A percentile compares a stretch with the other conserved stretches of the same genome.
Evolutionary conservation across 1,284 basidiomycete species (phyloP).

Genomic region (Ustilago bromivora): DNA sequence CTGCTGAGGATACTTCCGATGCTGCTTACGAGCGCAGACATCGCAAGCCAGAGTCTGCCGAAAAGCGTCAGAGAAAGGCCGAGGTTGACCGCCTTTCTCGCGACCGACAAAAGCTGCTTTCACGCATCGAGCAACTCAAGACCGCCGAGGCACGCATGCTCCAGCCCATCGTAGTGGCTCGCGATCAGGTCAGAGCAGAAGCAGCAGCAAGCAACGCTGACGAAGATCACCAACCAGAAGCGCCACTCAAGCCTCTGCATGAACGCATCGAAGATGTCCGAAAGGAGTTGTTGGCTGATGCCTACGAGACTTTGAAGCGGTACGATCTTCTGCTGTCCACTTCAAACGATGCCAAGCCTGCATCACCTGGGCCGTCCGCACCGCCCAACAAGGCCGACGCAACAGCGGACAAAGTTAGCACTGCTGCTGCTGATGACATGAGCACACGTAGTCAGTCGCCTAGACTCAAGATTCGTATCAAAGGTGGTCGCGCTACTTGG

Average conservation of each 20-base stretch:
- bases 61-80: conserved; percentile 83
- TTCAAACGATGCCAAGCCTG: conserved; percentile 17
- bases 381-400: conserved; percentile 13
- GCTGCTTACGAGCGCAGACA: conserved; percentile 85
- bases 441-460: conserved; percentile 32
- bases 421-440: conserved; percentile 5
- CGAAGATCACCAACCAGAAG: neutral
- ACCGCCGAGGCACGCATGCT: conserved; percentile 75
- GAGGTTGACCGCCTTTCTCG: conserved; percentile 91
- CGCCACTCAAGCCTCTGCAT: conserved; percentile 15
- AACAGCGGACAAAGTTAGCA: neutral
- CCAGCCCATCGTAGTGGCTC: conserved; percentile 50
- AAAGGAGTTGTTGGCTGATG: conserved; percentile 54
- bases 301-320: conserved; percentile 48
- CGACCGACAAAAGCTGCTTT: conserved; percentile 88
- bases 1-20: conserved; percentile 80
- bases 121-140: conserved; percentile 85
- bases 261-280: conserved; percentile 50
- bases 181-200: conserved; percentile 44
- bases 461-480: conserved; percentile 46
- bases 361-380: conserved; percentile 21
- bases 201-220: conserved; percentile 1
- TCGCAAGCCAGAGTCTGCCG: conserved; percentile 84
- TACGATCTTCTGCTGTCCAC: conserved; percentile 54
- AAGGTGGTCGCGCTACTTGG: conserved; percentile 29